These are phyloP conservation scores for Leucoagaricus sp. DNA, from an alignment of 1,284 basidiomycete species.

Conservation along the genomic window DNA sequence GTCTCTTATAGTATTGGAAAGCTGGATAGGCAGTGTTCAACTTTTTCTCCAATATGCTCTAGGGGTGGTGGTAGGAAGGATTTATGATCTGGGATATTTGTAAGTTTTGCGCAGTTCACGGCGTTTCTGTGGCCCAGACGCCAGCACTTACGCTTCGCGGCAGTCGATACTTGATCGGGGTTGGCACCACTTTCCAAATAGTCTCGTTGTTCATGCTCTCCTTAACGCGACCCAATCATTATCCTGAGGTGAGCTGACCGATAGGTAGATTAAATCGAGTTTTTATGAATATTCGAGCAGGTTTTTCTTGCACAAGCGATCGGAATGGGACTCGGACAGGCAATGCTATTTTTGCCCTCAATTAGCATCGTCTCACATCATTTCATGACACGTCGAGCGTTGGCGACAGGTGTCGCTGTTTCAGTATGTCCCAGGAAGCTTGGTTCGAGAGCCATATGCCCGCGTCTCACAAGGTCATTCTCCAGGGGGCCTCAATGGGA, in stretches of 20 bases:
- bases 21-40: constrained; percentile 49
- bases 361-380: constrained; percentile 50
- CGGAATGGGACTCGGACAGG: constrained; percentile 52
- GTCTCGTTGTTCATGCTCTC: constrained; percentile 45
- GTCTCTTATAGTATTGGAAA: constrained; percentile 16
- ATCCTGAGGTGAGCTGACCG: constrained; percentile 35
- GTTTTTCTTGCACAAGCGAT: constrained; percentile 53
- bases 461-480: neutral
- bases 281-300: constrained; percentile 23
- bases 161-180: constrained; percentile 39
- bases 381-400: constrained; percentile 44
- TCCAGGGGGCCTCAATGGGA: constrained; percentile 45
- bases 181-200: constrained; percentile 39
- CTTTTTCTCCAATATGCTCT: constrained; percentile 44
- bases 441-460: neutral
- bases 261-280: neutral
- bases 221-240: constrained; percentile 34
- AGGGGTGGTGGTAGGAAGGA: constrained; percentile 40
- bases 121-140: constrained; percentile 9
- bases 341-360: constrained; percentile 53
- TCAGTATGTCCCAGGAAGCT: constrained; percentile 32
- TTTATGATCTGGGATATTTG: constrained; percentile 47
- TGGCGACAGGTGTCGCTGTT: constrained; percentile 52
- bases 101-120: constrained; percentile 23
- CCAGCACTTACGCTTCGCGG: constrained; percentile 11